Conservation (phyloP, 805 yeast genomes). For the Starmerella tilneyi region DNA sequence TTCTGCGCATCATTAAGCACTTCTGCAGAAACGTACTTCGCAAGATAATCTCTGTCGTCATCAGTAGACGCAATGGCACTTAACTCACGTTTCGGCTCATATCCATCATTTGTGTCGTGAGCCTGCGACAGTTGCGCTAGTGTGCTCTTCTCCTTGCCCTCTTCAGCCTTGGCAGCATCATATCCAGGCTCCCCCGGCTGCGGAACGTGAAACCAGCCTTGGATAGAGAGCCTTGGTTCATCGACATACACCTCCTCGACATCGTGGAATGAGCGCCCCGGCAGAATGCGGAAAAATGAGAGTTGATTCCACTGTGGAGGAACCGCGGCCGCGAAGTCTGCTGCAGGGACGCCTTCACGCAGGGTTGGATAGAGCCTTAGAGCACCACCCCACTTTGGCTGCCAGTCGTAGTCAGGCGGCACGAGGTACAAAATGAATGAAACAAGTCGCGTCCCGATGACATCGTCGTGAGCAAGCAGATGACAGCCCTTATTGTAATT, state of each 20-base stretch:
- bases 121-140: slow-evolving; percentile 63
- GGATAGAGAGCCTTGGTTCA: slow-evolving; percentile 81
- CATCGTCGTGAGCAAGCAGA: slow-evolving; percentile 91
- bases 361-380: slow-evolving; percentile 76
- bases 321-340: slow-evolving; percentile 58
- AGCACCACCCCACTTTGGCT: slow-evolving; percentile 88
- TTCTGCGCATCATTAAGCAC: slow-evolving; percentile 37
- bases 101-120: slow-evolving; percentile 64
- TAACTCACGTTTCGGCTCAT: slow-evolving; percentile 53
- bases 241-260: slow-evolving; percentile 94
- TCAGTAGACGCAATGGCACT: slow-evolving; percentile 28
- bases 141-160: slow-evolving; percentile 59
- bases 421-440: slow-evolving; percentile 88
- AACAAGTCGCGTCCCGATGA: slow-evolving; percentile 87
- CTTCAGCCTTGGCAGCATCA: slow-evolving; percentile 51
- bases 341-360: slow-evolving; percentile 77
- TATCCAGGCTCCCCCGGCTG: slow-evolving; percentile 84
- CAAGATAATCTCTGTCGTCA: slow-evolving; percentile 45
- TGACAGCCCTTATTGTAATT: slow-evolving; percentile 91
- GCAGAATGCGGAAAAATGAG: slow-evolving; percentile 91
- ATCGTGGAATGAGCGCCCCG: slow-evolving; percentile 93
- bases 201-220: slow-evolving; percentile 99
- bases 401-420: slow-evolving; percentile 84
- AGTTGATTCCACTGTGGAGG: slow-evolving; percentile 94
- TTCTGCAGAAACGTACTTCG: slow-evolving; percentile 46